A percentile compares a stretch with the other conserved stretches of the same genome.
These are phyloP conservation scores for Taphrina pruni DNA, from an alignment of 1,139 yeast species.

Conservation along the genomic window DNA sequence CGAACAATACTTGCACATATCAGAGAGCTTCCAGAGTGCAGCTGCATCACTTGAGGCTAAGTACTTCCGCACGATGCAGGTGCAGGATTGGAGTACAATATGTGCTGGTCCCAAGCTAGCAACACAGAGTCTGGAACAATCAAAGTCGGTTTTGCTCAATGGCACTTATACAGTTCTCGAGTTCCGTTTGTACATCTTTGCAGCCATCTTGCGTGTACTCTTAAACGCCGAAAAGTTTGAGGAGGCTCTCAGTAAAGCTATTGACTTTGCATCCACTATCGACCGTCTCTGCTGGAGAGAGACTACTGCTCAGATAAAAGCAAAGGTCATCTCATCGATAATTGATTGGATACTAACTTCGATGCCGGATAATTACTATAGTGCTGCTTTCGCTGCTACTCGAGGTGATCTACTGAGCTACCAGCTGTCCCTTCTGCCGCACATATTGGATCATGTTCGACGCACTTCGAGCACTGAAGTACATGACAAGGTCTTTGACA, in stretches of 20 bases:
- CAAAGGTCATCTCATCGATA: background rate
- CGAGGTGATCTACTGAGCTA: conserved; percentile 2
- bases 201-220: background rate
- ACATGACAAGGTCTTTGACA: background rate
- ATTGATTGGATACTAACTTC: background rate
- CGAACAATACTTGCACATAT: background rate
- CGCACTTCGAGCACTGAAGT: background rate
- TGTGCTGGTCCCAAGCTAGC: background rate
- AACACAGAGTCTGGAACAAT: background rate
- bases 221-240: background rate
- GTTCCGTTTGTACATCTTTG: conserved; percentile 8
- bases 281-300: background rate
- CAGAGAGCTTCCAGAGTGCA: background rate
- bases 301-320: background rate
- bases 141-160: background rate
- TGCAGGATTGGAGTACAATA: background rate
- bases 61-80: background rate
- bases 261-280: conserved; percentile 1
- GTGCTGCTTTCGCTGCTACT: background rate
- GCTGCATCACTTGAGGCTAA: background rate
- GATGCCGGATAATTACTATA: background rate
- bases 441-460: background rate
- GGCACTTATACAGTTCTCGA: background rate
- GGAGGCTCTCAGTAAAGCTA: background rate
- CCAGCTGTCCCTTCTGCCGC: background rate